Percentiles rank a stretch among this genome's conserved stretches.
Conservation (phyloP, 371 early-diverging fungal genomes). For the Rhizopus stolonifer region DNA sequence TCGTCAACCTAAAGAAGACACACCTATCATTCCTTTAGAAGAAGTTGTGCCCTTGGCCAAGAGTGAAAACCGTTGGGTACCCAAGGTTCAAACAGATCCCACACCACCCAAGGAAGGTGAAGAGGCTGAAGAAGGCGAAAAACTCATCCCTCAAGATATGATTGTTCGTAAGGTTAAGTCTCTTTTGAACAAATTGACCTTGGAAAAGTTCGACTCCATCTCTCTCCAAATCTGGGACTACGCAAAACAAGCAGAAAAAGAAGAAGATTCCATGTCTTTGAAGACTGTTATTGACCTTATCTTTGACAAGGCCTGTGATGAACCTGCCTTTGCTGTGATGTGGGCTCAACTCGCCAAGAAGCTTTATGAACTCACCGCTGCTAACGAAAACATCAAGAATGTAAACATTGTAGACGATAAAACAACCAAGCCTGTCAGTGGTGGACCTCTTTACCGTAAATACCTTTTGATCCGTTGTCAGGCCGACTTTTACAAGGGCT, state of each 20-base stretch:
- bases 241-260: conserved; percentile 68
- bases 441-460: conserved; percentile 83
- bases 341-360: conserved; percentile 87
- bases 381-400: conserved; percentile 49
- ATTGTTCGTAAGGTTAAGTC: conserved; percentile 82
- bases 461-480: conserved; percentile 91
- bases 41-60: conserved; percentile 75
- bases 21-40: conserved; percentile 62
- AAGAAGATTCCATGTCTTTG: conserved; percentile 70
- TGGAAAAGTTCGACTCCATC: conserved; percentile 89
- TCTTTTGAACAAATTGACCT: conserved; percentile 92
- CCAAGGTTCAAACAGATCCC: conserved; percentile 39
- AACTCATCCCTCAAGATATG: conserved; percentile 56
- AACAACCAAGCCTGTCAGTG: conserved; percentile 56
- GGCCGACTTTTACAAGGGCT: conserved; percentile 83
- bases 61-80: conserved; percentile 86
- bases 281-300: conserved; percentile 78
- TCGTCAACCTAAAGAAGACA: conserved; percentile 42
- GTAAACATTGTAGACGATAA: conserved; percentile 37
- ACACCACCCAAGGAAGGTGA: conserved; percentile 1
- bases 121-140: conserved; percentile 27
- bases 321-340: conserved; percentile 85
- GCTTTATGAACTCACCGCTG: conserved; percentile 56
- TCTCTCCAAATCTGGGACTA: conserved; percentile 81
- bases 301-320: conserved; percentile 95